phyloP scores from a whole-genome alignment of 805 yeast genomes.

The Suhomyces sp. region DNA sequence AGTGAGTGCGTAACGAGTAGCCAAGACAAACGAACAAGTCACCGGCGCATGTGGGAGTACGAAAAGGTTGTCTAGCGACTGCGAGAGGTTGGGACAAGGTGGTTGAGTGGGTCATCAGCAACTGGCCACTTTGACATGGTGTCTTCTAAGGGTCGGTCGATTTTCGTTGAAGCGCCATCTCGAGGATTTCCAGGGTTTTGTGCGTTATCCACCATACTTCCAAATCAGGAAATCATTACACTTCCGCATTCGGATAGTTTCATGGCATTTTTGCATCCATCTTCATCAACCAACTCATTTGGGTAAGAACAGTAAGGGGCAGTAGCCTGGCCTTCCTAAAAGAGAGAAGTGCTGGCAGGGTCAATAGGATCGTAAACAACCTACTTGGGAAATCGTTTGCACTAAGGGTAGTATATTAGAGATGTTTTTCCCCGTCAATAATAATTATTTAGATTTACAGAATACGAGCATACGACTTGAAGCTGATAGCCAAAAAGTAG shows the following conservation, averaged over 20 bases:
- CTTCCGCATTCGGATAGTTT: conserved; percentile 9
- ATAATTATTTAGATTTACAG: not conserved
- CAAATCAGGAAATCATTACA: conserved; percentile 4
- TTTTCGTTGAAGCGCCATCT: not conserved
- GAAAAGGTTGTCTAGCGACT: not conserved
- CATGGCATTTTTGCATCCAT: not conserved
- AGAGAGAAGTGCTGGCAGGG: not conserved
- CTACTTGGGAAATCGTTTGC: not conserved
- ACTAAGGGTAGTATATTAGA: not conserved
- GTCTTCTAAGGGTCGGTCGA: not conserved
- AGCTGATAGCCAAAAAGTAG: not conserved
- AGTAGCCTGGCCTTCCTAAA: not conserved
- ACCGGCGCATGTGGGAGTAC: not conserved
- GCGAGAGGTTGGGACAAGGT: no score
- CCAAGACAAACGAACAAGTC: not conserved
- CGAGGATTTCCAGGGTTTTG: not conserved
- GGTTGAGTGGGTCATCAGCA: no score
- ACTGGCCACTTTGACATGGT: not conserved
- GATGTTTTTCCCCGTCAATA: not conserved
- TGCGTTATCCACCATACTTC: not conserved
- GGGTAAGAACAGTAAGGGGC: not conserved
- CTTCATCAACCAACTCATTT: not conserved
- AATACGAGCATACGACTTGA: not conserved
- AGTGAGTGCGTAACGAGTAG: not conserved
- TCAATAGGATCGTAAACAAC: not conserved